Conservation (phyloP, 495 filamentous ascomycete genomes). For the Rusavskia elegans region DNA sequence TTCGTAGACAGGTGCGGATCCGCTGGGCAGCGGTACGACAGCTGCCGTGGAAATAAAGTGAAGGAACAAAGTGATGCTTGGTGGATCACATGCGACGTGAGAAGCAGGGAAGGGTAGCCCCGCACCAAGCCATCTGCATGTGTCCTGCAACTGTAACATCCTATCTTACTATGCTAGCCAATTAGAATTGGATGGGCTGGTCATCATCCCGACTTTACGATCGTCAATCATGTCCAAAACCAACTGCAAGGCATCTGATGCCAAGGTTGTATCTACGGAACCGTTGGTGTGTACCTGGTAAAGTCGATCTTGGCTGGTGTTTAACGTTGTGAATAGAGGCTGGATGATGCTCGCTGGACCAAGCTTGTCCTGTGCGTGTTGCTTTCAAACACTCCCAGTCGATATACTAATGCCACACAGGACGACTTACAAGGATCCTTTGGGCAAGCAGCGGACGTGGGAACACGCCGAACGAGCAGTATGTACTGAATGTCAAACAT, state of each 20-base stretch:
- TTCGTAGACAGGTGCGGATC: no score
- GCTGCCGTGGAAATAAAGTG: background rate
- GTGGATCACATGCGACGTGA: no score
- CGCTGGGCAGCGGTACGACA: no score
- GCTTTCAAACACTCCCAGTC: background rate
- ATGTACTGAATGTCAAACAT: constrained; percentile 10
- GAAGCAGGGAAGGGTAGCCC: no score
- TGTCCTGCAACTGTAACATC: no score
- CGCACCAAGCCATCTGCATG: no score
- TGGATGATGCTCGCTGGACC: constrained; percentile 56
- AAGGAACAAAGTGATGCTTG: no score
- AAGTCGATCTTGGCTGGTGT: no score
- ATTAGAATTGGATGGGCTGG: background rate
- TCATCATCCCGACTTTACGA: background rate
- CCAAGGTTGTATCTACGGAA: constrained; percentile 33
- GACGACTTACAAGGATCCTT: constrained; percentile 57
- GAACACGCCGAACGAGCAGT: constrained; percentile 62
- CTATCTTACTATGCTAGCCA: no score
- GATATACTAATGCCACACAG: constrained; percentile 17
- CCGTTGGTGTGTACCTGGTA: constrained; percentile 26
- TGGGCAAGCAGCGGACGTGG: constrained; percentile 56
- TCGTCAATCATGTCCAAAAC: background rate
- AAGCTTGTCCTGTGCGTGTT: constrained; percentile 34
- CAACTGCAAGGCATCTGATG: constrained; percentile 9
- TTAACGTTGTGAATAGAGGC: constrained; percentile 16